Conservation (phyloP, 441 rosid genomes). For the Lepidium campestre region DNA sequence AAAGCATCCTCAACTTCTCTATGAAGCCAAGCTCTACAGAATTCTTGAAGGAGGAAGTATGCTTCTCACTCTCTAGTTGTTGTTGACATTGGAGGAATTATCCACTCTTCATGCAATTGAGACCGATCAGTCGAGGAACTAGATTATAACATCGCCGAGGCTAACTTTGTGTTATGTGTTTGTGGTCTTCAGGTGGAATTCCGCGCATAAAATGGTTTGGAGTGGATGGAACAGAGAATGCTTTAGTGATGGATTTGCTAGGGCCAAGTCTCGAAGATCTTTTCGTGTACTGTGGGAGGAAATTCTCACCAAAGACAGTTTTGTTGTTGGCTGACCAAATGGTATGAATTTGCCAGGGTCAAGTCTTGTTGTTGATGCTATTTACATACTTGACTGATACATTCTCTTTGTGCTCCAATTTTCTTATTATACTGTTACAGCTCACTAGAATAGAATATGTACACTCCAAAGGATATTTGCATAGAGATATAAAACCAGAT, state of each 20-base stretch:
- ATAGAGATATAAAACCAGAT: conserved; percentile 93
- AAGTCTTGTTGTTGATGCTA: neutral
- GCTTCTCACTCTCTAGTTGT: conserved; percentile 9
- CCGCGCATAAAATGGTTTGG: conserved; percentile 56
- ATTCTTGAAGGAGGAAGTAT: conserved; percentile 68
- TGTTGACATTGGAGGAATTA: neutral
- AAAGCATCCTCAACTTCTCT: conserved; percentile 60
- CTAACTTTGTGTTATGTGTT: neutral
- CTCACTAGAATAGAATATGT: conserved; percentile 81
- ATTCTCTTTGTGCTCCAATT: neutral
- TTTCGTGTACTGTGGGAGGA: conserved; percentile 61
- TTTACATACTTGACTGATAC: neutral
- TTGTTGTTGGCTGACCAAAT: conserved; percentile 62
- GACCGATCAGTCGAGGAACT: neutral
- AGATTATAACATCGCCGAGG: neutral
- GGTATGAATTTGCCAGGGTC: conserved; percentile 25
- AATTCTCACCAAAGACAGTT: conserved; percentile 60
- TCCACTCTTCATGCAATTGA: neutral
- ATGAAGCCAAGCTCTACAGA: conserved; percentile 59
- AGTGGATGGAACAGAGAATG: conserved; percentile 53
- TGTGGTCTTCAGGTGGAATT: conserved; percentile 41
- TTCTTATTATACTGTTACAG: conserved; percentile 26
- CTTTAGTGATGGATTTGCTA: conserved; percentile 49
- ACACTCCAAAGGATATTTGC: conserved; percentile 86
- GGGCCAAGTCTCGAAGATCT: conserved; percentile 75